phyloP scores from a whole-genome alignment of 768 basidiomycete genomes.

The Suillus tomentosus region DNA sequence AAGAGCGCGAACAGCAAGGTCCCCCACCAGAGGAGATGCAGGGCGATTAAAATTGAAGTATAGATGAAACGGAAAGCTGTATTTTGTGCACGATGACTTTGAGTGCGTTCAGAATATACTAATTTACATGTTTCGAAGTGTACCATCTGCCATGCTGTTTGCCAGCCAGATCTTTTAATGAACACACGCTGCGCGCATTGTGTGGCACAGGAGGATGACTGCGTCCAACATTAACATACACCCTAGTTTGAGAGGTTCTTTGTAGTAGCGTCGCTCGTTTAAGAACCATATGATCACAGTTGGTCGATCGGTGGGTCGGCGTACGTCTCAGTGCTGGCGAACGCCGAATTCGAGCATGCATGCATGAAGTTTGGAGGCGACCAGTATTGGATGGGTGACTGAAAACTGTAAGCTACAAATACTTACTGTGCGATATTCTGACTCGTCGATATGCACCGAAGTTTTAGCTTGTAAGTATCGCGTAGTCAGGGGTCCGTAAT shows the following conservation, averaged over 20 bases:
- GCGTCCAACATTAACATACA: not conserved
- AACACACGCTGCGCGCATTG: not conserved
- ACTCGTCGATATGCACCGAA: no score
- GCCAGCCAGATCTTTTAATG: not conserved
- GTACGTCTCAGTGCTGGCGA: no score
- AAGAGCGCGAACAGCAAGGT: conserved; percentile 60
- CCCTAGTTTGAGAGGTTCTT: not conserved
- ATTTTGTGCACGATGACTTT: not conserved
- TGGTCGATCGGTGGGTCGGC: not conserved
- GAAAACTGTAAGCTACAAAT: no score
- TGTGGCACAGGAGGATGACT: not conserved
- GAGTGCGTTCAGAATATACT: not conserved
- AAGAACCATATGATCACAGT: not conserved
- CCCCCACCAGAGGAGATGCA: conserved; percentile 61
- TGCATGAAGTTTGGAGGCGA: no score
- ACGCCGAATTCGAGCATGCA: no score
- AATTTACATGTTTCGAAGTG: not conserved
- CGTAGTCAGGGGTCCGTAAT: no score
- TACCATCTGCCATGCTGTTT: not conserved
- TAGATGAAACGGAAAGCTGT: not conserved
- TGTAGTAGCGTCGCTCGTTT: not conserved
- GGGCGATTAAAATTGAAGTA: conserved; percentile 19
- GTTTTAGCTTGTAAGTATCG: no score
- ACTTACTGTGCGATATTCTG: no score
- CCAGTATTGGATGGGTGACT: no score